phyloP scores from a whole-genome alignment of 352 stramenopile species.

The Thraustochytrium striatum region DNA sequence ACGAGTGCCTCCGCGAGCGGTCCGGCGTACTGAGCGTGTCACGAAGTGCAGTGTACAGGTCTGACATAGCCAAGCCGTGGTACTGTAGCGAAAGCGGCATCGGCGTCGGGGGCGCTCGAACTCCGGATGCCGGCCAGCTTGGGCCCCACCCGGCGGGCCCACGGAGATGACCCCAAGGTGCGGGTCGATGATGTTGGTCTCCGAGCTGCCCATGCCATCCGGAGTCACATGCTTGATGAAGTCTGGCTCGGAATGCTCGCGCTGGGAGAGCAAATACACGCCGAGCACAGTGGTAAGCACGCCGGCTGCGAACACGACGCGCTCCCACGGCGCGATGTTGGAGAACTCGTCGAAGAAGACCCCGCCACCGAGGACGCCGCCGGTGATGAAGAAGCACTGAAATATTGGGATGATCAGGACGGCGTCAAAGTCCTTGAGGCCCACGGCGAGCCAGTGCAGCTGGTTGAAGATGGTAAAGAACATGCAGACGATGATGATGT shows the following conservation, averaged over 20 bases:
- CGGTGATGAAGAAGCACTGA: constrained; percentile 81
- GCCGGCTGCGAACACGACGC: constrained; percentile 69
- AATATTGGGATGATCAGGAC: constrained; percentile 76
- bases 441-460: constrained; percentile 76
- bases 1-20: background rate
- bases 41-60: constrained; percentile 11
- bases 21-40: background rate
- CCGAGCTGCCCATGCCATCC: background rate
- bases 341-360: constrained; percentile 80
- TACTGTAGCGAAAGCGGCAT: constrained; percentile 30
- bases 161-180: background rate
- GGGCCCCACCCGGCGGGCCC: constrained; percentile 3
- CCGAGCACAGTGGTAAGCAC: constrained; percentile 67
- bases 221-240: background rate
- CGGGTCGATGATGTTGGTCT: background rate
- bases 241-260: constrained; percentile 55
- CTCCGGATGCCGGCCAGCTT: background rate
- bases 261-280: constrained; percentile 65
- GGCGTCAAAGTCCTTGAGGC: constrained; percentile 73
- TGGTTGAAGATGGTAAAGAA: constrained; percentile 72
- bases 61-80: constrained; percentile 1
- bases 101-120: background rate
- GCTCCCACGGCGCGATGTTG: constrained; percentile 57
- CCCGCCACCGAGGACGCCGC: constrained; percentile 75
- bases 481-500: constrained; percentile 72